Percentiles rank a stretch among this genome's conserved stretches.
phyloP scores from a whole-genome alignment of 345 rosid species.

The Abelmoschus esculentus region DNA sequence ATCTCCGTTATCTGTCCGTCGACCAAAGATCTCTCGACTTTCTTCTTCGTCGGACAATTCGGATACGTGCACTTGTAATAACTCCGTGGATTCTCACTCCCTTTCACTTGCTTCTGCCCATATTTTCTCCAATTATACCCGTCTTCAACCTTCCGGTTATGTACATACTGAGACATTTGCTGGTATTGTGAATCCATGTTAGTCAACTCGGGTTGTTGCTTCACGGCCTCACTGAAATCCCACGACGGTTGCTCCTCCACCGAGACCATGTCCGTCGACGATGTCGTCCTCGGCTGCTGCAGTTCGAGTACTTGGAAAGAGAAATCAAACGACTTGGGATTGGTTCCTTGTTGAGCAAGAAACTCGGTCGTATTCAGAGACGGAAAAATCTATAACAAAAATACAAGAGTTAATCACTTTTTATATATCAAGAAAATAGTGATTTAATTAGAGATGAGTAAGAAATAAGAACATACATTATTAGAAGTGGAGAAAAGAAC shows the following conservation, averaged over 20 bases:
- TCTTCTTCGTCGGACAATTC: constrained; percentile 84
- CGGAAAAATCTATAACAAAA: neutral
- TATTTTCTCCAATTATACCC: constrained; percentile 98
- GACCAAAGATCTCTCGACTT: constrained; percentile 70
- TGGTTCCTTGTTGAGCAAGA: constrained; percentile 20
- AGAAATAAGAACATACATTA: neutral
- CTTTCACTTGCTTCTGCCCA: constrained; percentile 95
- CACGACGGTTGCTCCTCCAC: constrained; percentile 17
- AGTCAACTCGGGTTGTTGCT: constrained; percentile 6
- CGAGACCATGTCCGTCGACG: no score
- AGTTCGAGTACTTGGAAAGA: constrained; percentile 44
- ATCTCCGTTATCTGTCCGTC: constrained; percentile 89
- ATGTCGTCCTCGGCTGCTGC: neutral
- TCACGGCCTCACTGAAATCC: constrained; percentile 25
- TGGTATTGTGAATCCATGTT: constrained; percentile 12
- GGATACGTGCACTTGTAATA: constrained; percentile 92
- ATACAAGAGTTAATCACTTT: neutral
- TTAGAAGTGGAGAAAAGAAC: constrained; percentile 10
- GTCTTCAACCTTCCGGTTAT: constrained; percentile 67
- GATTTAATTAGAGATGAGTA: neutral
- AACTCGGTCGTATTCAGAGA: neutral
- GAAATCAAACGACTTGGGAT: constrained; percentile 47
- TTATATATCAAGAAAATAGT: neutral
- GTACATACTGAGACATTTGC: constrained; percentile 26
- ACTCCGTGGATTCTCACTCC: constrained; percentile 93